Conservation (phyloP, 2,329 filamentous ascomycete genomes). For the Penicillium verrucosum region DNA sequence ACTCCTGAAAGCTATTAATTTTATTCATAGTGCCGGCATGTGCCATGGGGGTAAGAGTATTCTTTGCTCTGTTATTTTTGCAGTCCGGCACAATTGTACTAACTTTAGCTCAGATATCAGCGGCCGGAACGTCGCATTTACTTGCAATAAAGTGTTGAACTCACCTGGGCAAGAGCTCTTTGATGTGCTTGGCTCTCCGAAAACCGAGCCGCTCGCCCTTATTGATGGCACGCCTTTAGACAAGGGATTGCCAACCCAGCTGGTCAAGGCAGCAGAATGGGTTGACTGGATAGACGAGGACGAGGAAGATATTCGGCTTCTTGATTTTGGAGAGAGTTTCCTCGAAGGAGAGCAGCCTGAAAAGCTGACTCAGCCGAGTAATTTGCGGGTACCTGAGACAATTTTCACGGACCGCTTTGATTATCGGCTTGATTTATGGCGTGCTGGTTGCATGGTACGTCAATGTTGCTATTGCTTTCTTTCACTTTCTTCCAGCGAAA, state of each 20-base stretch:
- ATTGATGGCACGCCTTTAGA: conserved; percentile 22
- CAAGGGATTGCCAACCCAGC: conserved; percentile 20
- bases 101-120: conserved; percentile 25
- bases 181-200: conserved; percentile 16
- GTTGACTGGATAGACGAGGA: conserved; percentile 26
- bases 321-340: conserved; percentile 27
- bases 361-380: conserved; percentile 23
- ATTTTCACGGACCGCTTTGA: conserved; percentile 32
- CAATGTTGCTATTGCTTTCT: not conserved
- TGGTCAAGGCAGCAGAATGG: conserved; percentile 27
- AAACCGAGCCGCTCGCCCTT: conserved; percentile 18
- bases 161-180: conserved; percentile 17
- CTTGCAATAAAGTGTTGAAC: not conserved
- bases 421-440: conserved; percentile 35
- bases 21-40: conserved; percentile 28
- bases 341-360: conserved; percentile 19
- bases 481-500: not conserved
- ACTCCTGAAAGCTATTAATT: conserved; percentile 26
- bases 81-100: conserved; percentile 5
- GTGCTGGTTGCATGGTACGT: conserved; percentile 25
- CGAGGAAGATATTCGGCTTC: conserved; percentile 24
- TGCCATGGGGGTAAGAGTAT: conserved; percentile 31
- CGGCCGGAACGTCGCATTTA: conserved; percentile 29
- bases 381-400: conserved; percentile 30
- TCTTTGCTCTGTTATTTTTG: not conserved